Base-by-base conservation (phyloP, 352 stramenopile species). In the Phytophthora cactorum region DNA sequence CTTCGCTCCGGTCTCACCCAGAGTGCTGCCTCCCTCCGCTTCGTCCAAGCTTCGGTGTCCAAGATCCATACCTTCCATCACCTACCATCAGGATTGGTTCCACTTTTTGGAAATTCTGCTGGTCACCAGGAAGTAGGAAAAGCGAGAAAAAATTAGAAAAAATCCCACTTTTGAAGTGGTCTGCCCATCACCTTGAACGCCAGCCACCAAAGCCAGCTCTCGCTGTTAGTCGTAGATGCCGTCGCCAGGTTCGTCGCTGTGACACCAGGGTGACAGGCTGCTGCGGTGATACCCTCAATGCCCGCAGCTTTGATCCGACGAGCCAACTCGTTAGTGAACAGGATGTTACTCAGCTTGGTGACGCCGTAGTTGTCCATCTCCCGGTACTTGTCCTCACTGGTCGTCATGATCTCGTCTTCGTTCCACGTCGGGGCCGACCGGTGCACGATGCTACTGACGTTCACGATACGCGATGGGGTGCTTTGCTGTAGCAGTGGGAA, bases 291-390 rank as follows among this genome's bases (percentile, higher is more conserved):
- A n/a, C 63, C 59, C 4, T 50, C n/a, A n/a, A 85, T 53, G 6
- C 54, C 57, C 0, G 39, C 34, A 1, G 56, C 27, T 8, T 68
- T 49, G 17, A 82, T 39, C 1, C 86, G 78, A 17, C 81, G 74
- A 47, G 93, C 78, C 9, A 98, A 64, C 52, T 98, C 93, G 49
- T 91, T 66, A 2, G 91, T 88, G 72, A 98, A 98, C 2, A 98
- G 63, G 44, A 98, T 84, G 66, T 98, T 98, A 61, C 78, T 84
- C 17, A 98, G 73, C 77, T 98, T 98, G 39, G 83, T 94, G 52
- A 87, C 68, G 27, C 81, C 81, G 67, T 98, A 98, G 39, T 53
- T 68, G 15, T 59, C 45, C 66, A 69, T 73, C 27, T 66, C 50
- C 14, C 58, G 36, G 66, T 79, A 79, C 27, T 65, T 74, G 14